phyloP scores from a whole-genome alignment of 257 asterid species.

The Solanum megistacrolobum region DNA sequence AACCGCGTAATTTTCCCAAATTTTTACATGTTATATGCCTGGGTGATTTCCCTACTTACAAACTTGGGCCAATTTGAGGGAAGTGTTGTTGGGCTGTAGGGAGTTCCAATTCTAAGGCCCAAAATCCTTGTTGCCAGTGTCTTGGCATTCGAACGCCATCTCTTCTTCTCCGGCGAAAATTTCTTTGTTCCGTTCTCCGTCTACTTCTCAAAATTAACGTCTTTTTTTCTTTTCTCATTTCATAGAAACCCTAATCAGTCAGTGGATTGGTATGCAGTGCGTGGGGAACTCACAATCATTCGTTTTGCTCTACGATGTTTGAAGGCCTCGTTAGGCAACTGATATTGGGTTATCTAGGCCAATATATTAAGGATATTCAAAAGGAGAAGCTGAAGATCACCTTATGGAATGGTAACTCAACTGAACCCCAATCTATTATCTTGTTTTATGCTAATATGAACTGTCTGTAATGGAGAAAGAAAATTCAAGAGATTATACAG shows the following conservation, averaged over 20 bases:
- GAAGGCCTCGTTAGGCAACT: conserved; percentile 91
- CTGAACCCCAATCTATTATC: background rate
- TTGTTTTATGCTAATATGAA: background rate
- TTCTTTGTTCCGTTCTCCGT: background rate
- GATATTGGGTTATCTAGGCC: conserved; percentile 78
- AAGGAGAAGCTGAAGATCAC: conserved; percentile 93
- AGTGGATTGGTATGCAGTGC: background rate
- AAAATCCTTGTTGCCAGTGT: background rate
- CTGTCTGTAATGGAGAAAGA: background rate
- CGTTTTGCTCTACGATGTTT: conserved; percentile 35
- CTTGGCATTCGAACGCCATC: background rate
- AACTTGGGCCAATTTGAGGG: background rate
- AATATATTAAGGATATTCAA: conserved; percentile 79
- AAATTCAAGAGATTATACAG: background rate
- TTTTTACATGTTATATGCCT: background rate
- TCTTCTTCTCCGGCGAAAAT: background rate
- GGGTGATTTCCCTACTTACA: background rate
- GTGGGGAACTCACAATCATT: background rate
- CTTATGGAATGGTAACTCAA: conserved; percentile 69
- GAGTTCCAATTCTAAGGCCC: background rate
- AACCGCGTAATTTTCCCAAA: no score
- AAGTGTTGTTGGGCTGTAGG: background rate
- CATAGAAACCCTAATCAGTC: background rate
- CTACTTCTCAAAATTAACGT: background rate
- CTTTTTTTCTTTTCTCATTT: background rate